These are phyloP conservation scores for Chrysanthemum makinoi DNA, from an alignment of 129 eudicot species.

Conservation along the genomic window DNA sequence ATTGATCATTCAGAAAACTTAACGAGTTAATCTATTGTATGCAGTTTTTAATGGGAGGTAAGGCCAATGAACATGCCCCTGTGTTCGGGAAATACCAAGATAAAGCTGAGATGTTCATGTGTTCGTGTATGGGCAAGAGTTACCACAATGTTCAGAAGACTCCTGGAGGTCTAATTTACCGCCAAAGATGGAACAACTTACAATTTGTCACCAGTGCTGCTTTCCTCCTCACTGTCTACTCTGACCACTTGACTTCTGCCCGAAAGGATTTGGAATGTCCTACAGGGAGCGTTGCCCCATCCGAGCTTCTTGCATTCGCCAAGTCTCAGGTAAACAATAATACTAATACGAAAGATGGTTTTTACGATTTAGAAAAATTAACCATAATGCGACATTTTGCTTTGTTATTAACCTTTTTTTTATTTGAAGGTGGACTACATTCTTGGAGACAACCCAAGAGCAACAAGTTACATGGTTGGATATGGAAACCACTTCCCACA, in stretches of 20 bases:
- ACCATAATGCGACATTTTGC: neutral
- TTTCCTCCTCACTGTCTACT: constrained; percentile 79
- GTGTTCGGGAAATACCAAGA: constrained; percentile 71
- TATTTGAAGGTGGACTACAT: constrained; percentile 72
- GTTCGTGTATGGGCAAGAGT: constrained; percentile 80
- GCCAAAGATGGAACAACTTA: constrained; percentile 92
- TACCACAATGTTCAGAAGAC: constrained; percentile 75
- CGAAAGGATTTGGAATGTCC: constrained; percentile 61
- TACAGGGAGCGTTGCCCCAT: constrained; percentile 55
- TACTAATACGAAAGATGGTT: neutral
- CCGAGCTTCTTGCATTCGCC: constrained; percentile 75
- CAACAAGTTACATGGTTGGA: constrained; percentile 99
- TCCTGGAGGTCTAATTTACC: constrained; percentile 87
- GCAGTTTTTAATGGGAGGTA: constrained; percentile 88
- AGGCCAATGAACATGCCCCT: constrained; percentile 49
- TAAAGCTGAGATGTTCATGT: constrained; percentile 92
- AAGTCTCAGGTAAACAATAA: constrained; percentile 62
- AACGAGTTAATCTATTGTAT: constrained; percentile 1
- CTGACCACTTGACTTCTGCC: constrained; percentile 81
- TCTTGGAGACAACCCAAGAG: constrained; percentile 96
- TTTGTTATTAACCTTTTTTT: neutral
- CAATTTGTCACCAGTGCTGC: constrained; percentile 97
- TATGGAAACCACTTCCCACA: constrained; percentile 82
- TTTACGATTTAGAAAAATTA: neutral
- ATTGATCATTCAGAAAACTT: neutral